These are phyloP conservation scores for Monosporozyma aerobia DNA, from an alignment of 805 yeast genomes.

Conservation along the genomic window DNA sequence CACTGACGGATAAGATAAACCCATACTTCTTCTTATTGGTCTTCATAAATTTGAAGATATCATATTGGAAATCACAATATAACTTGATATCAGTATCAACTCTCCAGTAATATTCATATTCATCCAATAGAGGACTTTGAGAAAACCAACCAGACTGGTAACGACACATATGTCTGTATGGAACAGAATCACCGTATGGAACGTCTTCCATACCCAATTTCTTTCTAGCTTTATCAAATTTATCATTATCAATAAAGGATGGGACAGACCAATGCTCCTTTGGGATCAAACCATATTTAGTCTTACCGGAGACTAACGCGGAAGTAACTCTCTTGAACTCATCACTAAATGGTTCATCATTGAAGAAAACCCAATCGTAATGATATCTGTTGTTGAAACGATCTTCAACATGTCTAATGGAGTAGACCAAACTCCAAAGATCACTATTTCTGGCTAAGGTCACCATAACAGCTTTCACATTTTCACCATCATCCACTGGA, in stretches of 20 bases:
- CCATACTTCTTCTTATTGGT: slow-evolving; percentile 52
- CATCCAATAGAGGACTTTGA: slow-evolving; percentile 45
- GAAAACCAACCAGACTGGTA: slow-evolving; percentile 48
- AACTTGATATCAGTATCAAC: slow-evolving; percentile 62
- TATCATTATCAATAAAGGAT: slow-evolving; percentile 46
- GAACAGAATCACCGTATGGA: slow-evolving; percentile 49
- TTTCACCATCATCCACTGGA: slow-evolving; percentile 27
- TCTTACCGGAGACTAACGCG: slow-evolving; percentile 48
- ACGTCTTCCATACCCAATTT: slow-evolving; percentile 37
- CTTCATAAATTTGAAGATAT: slow-evolving; percentile 52
- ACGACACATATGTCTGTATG: slow-evolving; percentile 63
- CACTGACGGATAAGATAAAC: slow-evolving; percentile 57
- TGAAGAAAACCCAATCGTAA: slow-evolving; percentile 75
- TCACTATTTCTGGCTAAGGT: slow-evolving; percentile 65
- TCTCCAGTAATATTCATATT: slow-evolving; percentile 68
- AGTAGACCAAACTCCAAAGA: slow-evolving; percentile 43
- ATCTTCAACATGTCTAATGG: slow-evolving; percentile 56
- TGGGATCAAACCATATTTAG: slow-evolving; percentile 55
- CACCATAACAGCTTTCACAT: slow-evolving; percentile 57
- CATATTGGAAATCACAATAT: slow-evolving; percentile 53
- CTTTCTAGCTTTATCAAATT: slow-evolving; percentile 38
- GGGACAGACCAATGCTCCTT: slow-evolving; percentile 66
- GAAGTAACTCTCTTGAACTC: slow-evolving; percentile 44
- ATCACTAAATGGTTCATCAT: slow-evolving; percentile 54
- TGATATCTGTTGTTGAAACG: slow-evolving; percentile 53